phyloP scores from a whole-genome alignment of 805 yeast species.

The Cyberlindnera sargentensis region DNA sequence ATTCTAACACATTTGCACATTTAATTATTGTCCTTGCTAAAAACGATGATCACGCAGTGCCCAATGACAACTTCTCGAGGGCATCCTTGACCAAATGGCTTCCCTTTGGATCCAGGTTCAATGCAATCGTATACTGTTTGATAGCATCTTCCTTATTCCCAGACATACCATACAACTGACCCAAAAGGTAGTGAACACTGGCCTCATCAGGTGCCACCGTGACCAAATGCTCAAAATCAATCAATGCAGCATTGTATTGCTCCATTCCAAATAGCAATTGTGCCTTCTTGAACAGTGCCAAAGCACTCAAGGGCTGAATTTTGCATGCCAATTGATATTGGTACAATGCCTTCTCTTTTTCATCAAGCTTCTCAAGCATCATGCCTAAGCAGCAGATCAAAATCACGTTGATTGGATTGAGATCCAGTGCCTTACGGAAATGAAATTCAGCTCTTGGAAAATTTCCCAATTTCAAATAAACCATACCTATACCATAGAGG shows the following conservation, averaged over 20 bases:
- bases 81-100: conserved; percentile 81
- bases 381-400: conserved; percentile 90
- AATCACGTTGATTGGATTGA: conserved; percentile 87
- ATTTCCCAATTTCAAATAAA: conserved; percentile 79
- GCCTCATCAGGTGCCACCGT: conserved; percentile 91
- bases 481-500: conserved; percentile 94
- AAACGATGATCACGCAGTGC: background rate
- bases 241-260: conserved; percentile 63
- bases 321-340: conserved; percentile 80
- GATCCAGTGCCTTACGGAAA: conserved; percentile 78
- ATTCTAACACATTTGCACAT: no score
- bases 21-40: no score
- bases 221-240: conserved; percentile 64
- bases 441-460: conserved; percentile 77
- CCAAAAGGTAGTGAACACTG: conserved; percentile 82
- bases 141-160: conserved; percentile 73
- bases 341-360: conserved; percentile 62
- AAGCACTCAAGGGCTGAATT: conserved; percentile 77
- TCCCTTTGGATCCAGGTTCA: conserved; percentile 90
- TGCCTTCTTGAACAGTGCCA: conserved; percentile 85
- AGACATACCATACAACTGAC: conserved; percentile 74
- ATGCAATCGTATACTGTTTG: conserved; percentile 79
- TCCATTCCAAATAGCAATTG: conserved; percentile 69
- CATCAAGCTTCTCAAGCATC: conserved; percentile 74
- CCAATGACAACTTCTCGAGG: conserved; percentile 40